Conservation (phyloP, 495 filamentous ascomycete genomes). For the Penicillium pulvis region DNA sequence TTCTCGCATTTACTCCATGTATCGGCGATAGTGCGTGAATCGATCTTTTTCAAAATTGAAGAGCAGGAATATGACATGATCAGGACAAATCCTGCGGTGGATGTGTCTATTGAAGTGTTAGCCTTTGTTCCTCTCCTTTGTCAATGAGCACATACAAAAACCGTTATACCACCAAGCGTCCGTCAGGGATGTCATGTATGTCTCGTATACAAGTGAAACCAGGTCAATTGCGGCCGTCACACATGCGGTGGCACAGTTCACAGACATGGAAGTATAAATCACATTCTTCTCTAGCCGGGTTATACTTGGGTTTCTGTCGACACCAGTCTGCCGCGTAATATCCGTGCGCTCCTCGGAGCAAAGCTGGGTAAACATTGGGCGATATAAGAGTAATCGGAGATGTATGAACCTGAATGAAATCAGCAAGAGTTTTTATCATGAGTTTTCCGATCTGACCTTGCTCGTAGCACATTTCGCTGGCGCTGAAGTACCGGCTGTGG, state of each 20-base stretch:
- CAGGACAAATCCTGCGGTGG: slow-evolving; percentile 44
- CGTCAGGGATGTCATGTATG: slow-evolving; percentile 39
- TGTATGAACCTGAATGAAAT: slow-evolving; percentile 39
- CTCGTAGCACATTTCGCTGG: slow-evolving; percentile 45
- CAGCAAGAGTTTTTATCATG: slow-evolving; percentile 1
- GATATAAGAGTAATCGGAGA: slow-evolving; percentile 47
- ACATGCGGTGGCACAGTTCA: slow-evolving; percentile 42
- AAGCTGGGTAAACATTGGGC: slow-evolving; percentile 48
- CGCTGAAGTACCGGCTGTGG: slow-evolving; percentile 29
- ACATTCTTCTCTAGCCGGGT: slow-evolving; percentile 21
- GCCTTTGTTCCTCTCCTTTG: background rate
- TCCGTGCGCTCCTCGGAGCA: slow-evolving; percentile 36
- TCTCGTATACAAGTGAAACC: slow-evolving; percentile 38
- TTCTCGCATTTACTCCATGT: slow-evolving; percentile 35
- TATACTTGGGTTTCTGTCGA: slow-evolving; percentile 1
- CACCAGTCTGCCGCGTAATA: slow-evolving; percentile 12
- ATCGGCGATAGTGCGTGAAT: slow-evolving; percentile 20
- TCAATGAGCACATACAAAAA: slow-evolving; percentile 35
- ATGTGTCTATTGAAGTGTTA: slow-evolving; percentile 33
- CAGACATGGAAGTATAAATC: slow-evolving; percentile 39
- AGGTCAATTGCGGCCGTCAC: slow-evolving; percentile 42
- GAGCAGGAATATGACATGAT: slow-evolving; percentile 38
- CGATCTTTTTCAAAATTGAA: slow-evolving; percentile 28
- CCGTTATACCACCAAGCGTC: slow-evolving; percentile 53
- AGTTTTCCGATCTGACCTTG: slow-evolving; percentile 29